phyloP scores from a whole-genome alignment of 805 yeast species.

The Zygosaccharomyces bisporus region DNA sequence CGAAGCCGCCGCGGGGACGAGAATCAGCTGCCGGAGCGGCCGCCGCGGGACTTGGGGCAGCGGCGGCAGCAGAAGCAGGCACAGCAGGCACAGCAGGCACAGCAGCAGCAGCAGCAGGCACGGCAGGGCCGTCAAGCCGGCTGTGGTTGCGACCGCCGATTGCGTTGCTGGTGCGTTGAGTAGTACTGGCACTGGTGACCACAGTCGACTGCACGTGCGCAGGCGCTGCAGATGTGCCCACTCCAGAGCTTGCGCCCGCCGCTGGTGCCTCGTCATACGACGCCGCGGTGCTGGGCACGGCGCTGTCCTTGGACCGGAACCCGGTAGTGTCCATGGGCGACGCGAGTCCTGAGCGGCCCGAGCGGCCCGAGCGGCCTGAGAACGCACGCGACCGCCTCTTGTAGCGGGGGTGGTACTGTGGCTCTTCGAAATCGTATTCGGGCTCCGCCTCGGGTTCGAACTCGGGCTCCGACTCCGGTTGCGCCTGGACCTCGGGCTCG shows the following conservation, averaged over 20 bases:
- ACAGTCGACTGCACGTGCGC: background rate
- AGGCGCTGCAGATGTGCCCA: background rate
- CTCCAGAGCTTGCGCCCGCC: background rate
- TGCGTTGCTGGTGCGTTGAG: background rate
- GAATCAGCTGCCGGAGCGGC: background rate
- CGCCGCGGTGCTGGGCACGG: background rate
- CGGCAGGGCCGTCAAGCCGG: background rate
- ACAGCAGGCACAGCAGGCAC: too few species aligned
- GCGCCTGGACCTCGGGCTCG: slow-evolving; percentile 1
- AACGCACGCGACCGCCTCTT: background rate
- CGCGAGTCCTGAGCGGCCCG: slow-evolving; percentile 2
- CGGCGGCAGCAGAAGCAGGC: too few species aligned
- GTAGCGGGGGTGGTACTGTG: background rate
- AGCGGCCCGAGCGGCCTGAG: slow-evolving; percentile 3
- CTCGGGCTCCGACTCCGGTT: background rate
- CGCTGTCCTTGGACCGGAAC: background rate
- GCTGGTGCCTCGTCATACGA: slow-evolving; percentile 1
- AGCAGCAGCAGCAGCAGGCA: too few species aligned
- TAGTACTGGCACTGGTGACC: background rate
- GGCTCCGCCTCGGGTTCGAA: background rate
- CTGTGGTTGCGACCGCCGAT: background rate
- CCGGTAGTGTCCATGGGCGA: slow-evolving; percentile 3
- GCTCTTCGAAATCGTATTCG: background rate
- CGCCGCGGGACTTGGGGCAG: background rate
- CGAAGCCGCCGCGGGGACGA: background rate